Conservation (phyloP, 192 early-diverging fungal genomes). For the Linnemannia elongata region DNA sequence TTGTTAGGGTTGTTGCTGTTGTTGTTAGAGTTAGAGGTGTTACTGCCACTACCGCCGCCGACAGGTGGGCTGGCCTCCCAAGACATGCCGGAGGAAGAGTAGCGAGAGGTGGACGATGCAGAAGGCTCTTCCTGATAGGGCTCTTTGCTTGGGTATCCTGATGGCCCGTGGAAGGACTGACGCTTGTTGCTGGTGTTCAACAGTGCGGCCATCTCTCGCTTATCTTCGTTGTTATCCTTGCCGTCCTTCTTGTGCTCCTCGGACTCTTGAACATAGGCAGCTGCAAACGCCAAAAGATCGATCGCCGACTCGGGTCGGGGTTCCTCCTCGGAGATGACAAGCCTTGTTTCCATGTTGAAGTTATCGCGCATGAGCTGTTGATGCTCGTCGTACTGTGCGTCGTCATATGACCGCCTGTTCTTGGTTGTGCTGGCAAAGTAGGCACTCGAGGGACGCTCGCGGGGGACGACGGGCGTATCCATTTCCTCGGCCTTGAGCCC, state of each 20-base stretch:
- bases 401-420: slow-evolving; percentile 43
- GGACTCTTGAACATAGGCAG: slow-evolving; percentile 43
- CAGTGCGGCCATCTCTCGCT: slow-evolving; percentile 29
- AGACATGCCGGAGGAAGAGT: slow-evolving; percentile 32
- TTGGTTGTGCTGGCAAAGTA: slow-evolving; percentile 30
- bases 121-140: slow-evolving; percentile 38
- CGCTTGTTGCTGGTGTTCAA: slow-evolving; percentile 41
- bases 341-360: slow-evolving; percentile 52
- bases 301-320: slow-evolving; percentile 51
- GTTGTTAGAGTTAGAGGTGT: not conserved
- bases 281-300: slow-evolving; percentile 52
- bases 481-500: slow-evolving; percentile 26
- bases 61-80: slow-evolving; percentile 43
- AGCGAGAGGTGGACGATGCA: slow-evolving; percentile 14
- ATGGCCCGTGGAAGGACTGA: slow-evolving; percentile 49
- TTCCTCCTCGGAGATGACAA: slow-evolving; percentile 51
- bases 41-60: not conserved
- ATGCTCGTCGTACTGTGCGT: slow-evolving; percentile 45
- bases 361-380: slow-evolving; percentile 51
- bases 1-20: not conserved
- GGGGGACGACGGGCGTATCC: slow-evolving; percentile 9
- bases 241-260: slow-evolving; percentile 54
- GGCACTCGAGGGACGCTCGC: slow-evolving; percentile 17
- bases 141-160: slow-evolving; percentile 49
- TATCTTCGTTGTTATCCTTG: slow-evolving; percentile 22